Base-by-base conservation (phyloP, 192 early-diverging fungal genomes). In the Kappamyces sp. region DNA sequence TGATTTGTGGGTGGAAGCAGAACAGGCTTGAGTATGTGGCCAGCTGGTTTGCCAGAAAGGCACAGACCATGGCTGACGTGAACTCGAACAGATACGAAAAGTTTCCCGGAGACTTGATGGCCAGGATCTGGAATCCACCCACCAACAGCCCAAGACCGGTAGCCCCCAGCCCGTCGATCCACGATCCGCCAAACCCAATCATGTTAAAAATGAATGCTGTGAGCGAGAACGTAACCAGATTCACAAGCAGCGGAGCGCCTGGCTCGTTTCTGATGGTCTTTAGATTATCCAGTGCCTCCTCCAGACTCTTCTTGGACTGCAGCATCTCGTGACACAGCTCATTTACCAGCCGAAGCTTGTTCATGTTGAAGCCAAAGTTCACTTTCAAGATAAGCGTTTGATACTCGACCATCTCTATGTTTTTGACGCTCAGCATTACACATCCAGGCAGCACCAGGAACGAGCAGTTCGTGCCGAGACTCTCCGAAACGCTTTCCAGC, bases 281-380 rank as follows among this genome's bases (percentile, higher is more conserved):
- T 4, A 78, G 58, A 3, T 49, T 31, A 5, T 62, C 57, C 12
- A 65, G 52, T 5, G 67, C 72, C 11, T 67, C 66, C 14, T 72
- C 59, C 7, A 69, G 64, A 33, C 61, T 48, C 9, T 67, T 49
- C 9, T 57, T 22, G 3, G 68, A 65, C 11, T 70, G 31, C 8
- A 60, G 40, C 4, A 78, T 47, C 14, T 65, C 59, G 8, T 55
- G 32, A 39, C 76, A 78, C 4, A 79, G 62, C 9, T 63, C 58
- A 47, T 79, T 79, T 42, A 79, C 69, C 45, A 54, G 62, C 3
- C 69, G 50, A 4, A 79, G 63, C 49, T 79, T 79, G 34, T 47
- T 53, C 70, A 72, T 72, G 48, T 78, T 58, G 52, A 65, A 72
- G 29, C 66, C 67, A 48, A 68, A 67, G 7, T 59, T 39, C 6